Evolutionary conservation across 108 stramenopile genomes (phyloP).

Genomic region (Halocafeteria seosinensis): DNA sequence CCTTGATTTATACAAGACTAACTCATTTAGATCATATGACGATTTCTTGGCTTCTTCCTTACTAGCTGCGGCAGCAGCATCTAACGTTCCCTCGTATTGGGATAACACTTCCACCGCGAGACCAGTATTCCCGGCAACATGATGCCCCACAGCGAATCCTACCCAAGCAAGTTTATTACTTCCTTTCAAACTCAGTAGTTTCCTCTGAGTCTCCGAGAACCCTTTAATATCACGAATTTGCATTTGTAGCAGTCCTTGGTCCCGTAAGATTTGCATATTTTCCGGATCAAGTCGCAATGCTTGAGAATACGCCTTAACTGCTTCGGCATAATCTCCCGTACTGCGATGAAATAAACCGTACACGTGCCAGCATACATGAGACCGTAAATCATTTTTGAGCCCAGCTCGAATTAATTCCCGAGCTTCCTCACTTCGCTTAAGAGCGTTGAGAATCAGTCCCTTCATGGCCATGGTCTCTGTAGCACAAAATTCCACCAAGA

Average conservation of each 20-base stretch:
- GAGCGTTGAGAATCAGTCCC: constrained; percentile 62
- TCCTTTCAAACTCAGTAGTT: constrained; percentile 54
- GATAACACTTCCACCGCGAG: constrained; percentile 69
- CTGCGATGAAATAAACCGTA: constrained; percentile 78
- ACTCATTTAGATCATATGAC: constrained; percentile 25
- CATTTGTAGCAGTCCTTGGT: constrained; percentile 66
- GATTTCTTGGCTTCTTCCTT: neutral
- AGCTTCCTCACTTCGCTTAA: constrained; percentile 62
- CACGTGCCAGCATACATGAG: constrained; percentile 98
- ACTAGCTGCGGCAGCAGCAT: neutral
- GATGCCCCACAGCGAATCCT: constrained; percentile 70
- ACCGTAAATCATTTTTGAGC: constrained; percentile 70
- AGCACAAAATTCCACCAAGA: neutral
- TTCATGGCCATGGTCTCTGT: constrained; percentile 61
- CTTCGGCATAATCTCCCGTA: constrained; percentile 81
- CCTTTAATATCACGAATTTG: constrained; percentile 79
- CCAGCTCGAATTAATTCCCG: constrained; percentile 72
- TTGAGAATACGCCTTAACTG: constrained; percentile 93
- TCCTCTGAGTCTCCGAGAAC: constrained; percentile 62
- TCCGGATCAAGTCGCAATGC: constrained; percentile 72
- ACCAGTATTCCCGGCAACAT: constrained; percentile 52
- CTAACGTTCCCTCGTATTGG: constrained; percentile 52
- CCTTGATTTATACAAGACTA: constrained; percentile 27
- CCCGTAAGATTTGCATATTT: constrained; percentile 80
- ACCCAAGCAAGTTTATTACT: constrained; percentile 77